These are phyloP conservation scores for Sarocladium kiliense DNA, from an alignment of 2,329 filamentous ascomycete genomes.

Conservation along the genomic window DNA sequence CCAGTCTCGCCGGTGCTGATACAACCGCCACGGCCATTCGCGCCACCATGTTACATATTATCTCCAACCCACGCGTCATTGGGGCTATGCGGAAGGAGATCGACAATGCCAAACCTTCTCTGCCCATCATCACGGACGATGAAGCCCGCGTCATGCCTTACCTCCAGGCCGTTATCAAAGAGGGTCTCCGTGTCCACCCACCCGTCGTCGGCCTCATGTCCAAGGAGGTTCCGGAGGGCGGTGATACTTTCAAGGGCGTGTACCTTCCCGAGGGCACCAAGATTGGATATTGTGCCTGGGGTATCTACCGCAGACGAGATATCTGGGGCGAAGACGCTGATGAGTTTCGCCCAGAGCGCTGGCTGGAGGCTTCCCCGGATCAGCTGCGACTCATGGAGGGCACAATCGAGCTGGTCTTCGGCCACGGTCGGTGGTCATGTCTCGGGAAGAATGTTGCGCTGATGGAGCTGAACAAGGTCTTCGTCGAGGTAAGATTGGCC, in stretches of 20 bases:
- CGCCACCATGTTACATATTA: conserved; percentile 44
- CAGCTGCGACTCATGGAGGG: conserved; percentile 28
- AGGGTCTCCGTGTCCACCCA: conserved; percentile 50
- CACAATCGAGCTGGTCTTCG: conserved; percentile 38
- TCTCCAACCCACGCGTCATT: conserved; percentile 39
- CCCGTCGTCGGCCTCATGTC: conserved; percentile 50
- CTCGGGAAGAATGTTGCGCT: conserved; percentile 41
- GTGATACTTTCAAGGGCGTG: conserved; percentile 44
- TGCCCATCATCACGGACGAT: conserved; percentile 37
- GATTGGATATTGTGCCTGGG: conserved; percentile 50
- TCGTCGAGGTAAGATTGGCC: conserved; percentile 36
- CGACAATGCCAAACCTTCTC: conserved; percentile 32
- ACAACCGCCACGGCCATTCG: conserved; percentile 52
- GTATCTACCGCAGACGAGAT: conserved; percentile 41
- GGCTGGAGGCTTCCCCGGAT: conserved; percentile 35
- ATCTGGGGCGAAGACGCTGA: conserved; percentile 49
- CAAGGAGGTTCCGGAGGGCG: conserved; percentile 46
- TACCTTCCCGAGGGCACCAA: conserved; percentile 47
- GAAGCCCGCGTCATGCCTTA: conserved; percentile 45
- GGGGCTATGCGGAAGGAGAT: conserved; percentile 37
- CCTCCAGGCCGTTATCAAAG: conserved; percentile 52
- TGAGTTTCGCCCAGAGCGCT: conserved; percentile 48
- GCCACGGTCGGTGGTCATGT: conserved; percentile 38
- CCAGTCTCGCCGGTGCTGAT: conserved; percentile 51
- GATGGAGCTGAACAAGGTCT: conserved; percentile 43